Evolutionary conservation across 441 rosid genomes (phyloP), one percentile per base, ranked within the genome.

Genomic region (Populus hybrid): DNA sequence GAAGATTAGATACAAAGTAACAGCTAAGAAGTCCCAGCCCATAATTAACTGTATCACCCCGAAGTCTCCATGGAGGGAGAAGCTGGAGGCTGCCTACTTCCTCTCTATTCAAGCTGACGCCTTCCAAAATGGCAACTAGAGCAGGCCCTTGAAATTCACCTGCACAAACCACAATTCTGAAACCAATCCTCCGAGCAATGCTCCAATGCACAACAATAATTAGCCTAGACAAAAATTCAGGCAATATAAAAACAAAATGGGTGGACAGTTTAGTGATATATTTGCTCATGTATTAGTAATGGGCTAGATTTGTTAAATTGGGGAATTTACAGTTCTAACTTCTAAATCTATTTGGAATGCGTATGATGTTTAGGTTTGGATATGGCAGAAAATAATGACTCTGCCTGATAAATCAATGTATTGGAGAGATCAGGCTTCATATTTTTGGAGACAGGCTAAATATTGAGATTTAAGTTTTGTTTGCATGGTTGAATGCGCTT

Each of bases 131-230:
- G 77, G 91, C 99, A 75, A 96, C 88, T 77, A 96, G 70, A 81
- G 97, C 99, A 82, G 99, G 98, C 67, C 99, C 99, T 87, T 96
- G 99, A 82, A 91, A 96, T 84, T 93, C 96, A 84, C 93, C 99
- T 96, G 89, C 69, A 81, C 42, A 64, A 54, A 40, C 72, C 67
- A 80, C 70, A 75, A 76, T 65, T 75, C 73, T 35, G 70, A 73
- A 73, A 82, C 72, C 67, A 80, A 76, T 24, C 74, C 42, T 83
- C 36, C 81, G 77, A 73, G 21, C 10, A 77, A 42, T 72, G 38
- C 65, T 73, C 38, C 71, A 54, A 28, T 72, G 61, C 50, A 73
- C 36, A 78, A 70, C 12, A 73, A 77, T 57, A 54, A 69, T 4
- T 77, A 68, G 69, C 54, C 38, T 36, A 69, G 38, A 77, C 21